A percentile compares a stretch with the other conserved stretches of the same genome.
Evolutionary conservation across 2,329 filamentous ascomycete species (phyloP).

Genomic region (Nigrospora sphaerica): DNA sequence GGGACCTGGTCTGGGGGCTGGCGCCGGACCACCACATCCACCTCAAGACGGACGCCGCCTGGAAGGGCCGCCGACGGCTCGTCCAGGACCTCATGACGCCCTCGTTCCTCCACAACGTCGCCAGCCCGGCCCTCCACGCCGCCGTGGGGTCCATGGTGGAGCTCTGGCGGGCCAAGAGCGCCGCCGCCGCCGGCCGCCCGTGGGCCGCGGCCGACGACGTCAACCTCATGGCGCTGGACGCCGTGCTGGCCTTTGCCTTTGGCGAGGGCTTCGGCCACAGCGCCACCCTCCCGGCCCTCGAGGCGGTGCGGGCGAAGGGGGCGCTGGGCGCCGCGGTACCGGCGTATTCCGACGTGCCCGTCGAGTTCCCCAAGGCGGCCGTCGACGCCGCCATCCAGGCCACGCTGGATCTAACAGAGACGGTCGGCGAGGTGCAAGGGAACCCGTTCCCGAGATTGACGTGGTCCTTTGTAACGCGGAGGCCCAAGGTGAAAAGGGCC

Average conservation of each 20-base stretch:
- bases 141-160: background rate
- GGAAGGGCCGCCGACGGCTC: background rate
- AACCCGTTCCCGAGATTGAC: background rate
- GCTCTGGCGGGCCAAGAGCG: constrained; percentile 2
- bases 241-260: constrained; percentile 1
- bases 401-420: background rate
- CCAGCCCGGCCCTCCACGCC: background rate
- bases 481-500: background rate
- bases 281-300: background rate
- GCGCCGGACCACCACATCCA: background rate
- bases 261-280: background rate
- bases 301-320: background rate
- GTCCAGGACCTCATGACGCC: constrained; percentile 3
- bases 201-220: constrained; percentile 1
- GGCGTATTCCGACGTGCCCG: background rate
- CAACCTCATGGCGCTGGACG: background rate
- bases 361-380: background rate
- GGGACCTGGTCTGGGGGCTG: background rate
- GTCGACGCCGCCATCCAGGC: background rate
- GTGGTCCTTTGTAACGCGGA: background rate
- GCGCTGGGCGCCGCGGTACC: background rate
- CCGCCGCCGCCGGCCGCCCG: background rate
- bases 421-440: background rate
- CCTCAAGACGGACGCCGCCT: background rate
- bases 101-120: constrained; percentile 1